These are phyloP conservation scores for Sungouiella thailandica DNA, from an alignment of 805 yeast genomes.

Conservation along the genomic window DNA sequence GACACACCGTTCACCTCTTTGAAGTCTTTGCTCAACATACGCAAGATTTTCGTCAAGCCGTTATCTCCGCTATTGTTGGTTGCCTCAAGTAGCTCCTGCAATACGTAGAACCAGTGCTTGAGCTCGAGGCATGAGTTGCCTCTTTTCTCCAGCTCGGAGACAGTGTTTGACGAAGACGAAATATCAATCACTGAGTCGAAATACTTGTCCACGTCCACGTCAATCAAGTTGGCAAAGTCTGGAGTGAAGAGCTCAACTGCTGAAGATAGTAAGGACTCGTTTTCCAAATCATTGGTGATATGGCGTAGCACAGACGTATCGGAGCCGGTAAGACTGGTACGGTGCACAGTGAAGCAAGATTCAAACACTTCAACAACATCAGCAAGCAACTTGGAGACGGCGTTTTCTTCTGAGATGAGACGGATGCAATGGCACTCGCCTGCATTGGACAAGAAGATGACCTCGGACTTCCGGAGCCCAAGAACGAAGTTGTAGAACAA, in stretches of 20 bases:
- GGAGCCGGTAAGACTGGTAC: neutral
- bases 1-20: neutral
- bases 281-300: neutral
- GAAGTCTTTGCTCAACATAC: neutral
- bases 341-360: neutral
- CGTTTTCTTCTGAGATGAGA: constrained; percentile 1
- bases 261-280: neutral
- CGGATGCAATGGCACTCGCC: neutral
- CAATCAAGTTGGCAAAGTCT: constrained; percentile 22
- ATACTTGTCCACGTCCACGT: constrained; percentile 24
- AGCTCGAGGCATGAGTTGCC: constrained; percentile 4
- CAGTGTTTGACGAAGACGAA: constrained; percentile 4
- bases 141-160: neutral
- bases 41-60: neutral
- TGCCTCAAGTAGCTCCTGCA: constrained; percentile 1
- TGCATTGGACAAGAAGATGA: constrained; percentile 6
- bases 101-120: constrained; percentile 10
- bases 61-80: constrained; percentile 1
- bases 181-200: constrained; percentile 13
- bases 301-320: neutral
- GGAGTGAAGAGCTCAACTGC: constrained; percentile 13
- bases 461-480: constrained; percentile 21
- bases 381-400: constrained; percentile 3
- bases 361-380: constrained; percentile 2
- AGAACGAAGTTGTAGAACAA: constrained; percentile 24